A percentile compares a stretch with the other conserved stretches of the same genome.
These are phyloP conservation scores for Misopates orontium DNA, from an alignment of 257 asterid genomes.

Conservation along the genomic window DNA sequence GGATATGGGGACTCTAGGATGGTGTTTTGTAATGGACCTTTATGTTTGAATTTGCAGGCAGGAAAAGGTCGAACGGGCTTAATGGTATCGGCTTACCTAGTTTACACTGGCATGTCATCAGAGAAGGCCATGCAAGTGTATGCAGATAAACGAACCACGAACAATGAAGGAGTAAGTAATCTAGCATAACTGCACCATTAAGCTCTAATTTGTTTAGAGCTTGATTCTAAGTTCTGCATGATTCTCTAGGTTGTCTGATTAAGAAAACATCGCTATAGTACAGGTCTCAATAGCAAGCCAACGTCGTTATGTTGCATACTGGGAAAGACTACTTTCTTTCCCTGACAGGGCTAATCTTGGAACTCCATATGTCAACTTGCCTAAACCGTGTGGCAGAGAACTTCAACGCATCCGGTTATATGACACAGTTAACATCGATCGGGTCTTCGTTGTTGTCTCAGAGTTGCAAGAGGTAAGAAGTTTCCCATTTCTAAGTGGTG, in stretches of 20 bases:
- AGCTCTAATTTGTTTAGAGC: background rate
- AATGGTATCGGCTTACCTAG: constrained; percentile 70
- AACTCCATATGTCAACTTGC: constrained; percentile 49
- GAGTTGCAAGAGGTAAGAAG: constrained; percentile 58
- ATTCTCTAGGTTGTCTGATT: background rate
- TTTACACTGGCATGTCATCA: constrained; percentile 66
- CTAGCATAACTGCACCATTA: background rate
- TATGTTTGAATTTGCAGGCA: constrained; percentile 48
- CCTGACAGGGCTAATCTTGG: constrained; percentile 31
- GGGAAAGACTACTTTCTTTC: constrained; percentile 56
- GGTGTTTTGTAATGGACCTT: background rate
- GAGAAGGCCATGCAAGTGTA: constrained; percentile 72
- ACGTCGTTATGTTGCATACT: constrained; percentile 70
- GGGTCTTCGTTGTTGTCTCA: constrained; percentile 61
- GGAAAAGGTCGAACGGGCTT: constrained; percentile 92
- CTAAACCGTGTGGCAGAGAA: constrained; percentile 53
- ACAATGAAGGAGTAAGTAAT: constrained; percentile 69
- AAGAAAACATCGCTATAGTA: background rate
- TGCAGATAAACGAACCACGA: constrained; percentile 79
- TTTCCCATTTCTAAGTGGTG: too few relatives aligned
- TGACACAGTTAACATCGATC: constrained; percentile 49
- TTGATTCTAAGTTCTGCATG: background rate
- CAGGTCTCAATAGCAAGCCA: constrained; percentile 90
- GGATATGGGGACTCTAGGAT: too few relatives aligned
- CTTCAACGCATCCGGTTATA: constrained; percentile 65